phyloP scores from a whole-genome alignment of 2,329 filamentous ascomycete genomes.

The Zymoseptoria passerinii region DNA sequence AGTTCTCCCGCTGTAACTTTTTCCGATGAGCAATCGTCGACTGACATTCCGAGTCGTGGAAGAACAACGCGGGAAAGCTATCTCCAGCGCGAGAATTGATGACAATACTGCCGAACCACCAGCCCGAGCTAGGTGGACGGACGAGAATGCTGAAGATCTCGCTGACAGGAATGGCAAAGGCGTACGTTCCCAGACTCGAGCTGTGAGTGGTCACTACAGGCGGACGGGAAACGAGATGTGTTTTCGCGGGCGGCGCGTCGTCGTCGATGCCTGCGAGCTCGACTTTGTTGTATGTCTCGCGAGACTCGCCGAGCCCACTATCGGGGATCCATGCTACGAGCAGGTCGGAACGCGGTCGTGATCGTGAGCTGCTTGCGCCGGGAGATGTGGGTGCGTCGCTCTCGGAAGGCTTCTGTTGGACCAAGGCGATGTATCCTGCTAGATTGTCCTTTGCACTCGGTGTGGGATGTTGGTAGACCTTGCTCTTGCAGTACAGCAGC shows the following conservation, averaged over 20 bases:
- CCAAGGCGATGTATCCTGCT: slow-evolving; percentile 79
- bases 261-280: slow-evolving; percentile 76
- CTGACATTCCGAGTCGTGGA: slow-evolving; percentile 94
- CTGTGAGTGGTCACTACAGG: slow-evolving; percentile 73
- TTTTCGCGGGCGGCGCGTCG: slow-evolving; percentile 72
- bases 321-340: slow-evolving; percentile 93
- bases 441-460: slow-evolving; percentile 94
- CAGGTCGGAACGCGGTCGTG: slow-evolving; percentile 57
- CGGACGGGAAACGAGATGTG: slow-evolving; percentile 83
- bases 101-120: slow-evolving; percentile 96
- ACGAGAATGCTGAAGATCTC: slow-evolving; percentile 87
- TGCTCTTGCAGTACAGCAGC: slow-evolving; percentile 92
- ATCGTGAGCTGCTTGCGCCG: slow-evolving; percentile 16
- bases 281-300: slow-evolving; percentile 85
- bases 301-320: slow-evolving; percentile 70
- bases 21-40: slow-evolving; percentile 92
- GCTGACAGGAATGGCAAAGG: slow-evolving; percentile 83
- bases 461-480: slow-evolving; percentile 95
- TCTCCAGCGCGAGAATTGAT: slow-evolving; percentile 88
- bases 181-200: slow-evolving; percentile 66
- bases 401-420: slow-evolving; percentile 69
- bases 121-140: slow-evolving; percentile 83
- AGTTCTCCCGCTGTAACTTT: slow-evolving; percentile 70
- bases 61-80: slow-evolving; percentile 91
- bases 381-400: slow-evolving; percentile 9